These are phyloP conservation scores for Globomyces sp. DNA, from an alignment of 371 early-diverging fungal species.

Conservation along the genomic window DNA sequence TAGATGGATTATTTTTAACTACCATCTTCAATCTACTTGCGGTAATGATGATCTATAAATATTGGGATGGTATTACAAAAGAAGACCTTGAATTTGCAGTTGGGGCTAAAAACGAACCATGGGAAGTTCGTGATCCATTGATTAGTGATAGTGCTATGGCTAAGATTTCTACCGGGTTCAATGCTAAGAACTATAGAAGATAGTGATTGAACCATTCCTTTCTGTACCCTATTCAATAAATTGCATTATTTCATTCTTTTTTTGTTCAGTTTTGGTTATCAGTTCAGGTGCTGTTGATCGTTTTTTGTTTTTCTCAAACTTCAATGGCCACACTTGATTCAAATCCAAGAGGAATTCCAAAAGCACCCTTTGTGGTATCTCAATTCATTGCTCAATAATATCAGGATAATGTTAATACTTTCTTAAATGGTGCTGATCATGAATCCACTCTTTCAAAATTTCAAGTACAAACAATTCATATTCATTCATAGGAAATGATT, in stretches of 20 bases:
- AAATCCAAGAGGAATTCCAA: constrained; percentile 93
- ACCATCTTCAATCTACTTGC: constrained; percentile 85
- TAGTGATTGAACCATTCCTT: no score
- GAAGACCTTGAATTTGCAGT: constrained; percentile 97
- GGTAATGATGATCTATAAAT: constrained; percentile 99
- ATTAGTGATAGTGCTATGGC: constrained; percentile 56
- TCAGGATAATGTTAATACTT: constrained; percentile 81
- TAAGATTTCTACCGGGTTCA: no score
- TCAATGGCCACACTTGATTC: constrained; percentile 7
- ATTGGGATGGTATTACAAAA: constrained; percentile 98
- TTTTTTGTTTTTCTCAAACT: neutral
- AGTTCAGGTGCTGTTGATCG: no score
- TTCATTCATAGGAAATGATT: constrained; percentile 63
- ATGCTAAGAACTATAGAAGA: no score
- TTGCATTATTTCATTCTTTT: no score
- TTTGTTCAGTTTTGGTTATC: no score
- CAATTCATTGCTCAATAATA: no score
- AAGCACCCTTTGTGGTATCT: constrained; percentile 80
- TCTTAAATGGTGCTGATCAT: constrained; percentile 63
- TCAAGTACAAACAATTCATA: constrained; percentile 35
- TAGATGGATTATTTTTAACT: constrained; percentile 96
- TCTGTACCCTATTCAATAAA: no score
- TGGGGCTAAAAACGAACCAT: constrained; percentile 79
- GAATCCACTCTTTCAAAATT: constrained; percentile 87
- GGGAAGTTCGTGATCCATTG: constrained; percentile 88